Evolutionary conservation across 495 filamentous ascomycete genomes (phyloP).

Genomic region (Parachaetomium inaequale): DNA sequence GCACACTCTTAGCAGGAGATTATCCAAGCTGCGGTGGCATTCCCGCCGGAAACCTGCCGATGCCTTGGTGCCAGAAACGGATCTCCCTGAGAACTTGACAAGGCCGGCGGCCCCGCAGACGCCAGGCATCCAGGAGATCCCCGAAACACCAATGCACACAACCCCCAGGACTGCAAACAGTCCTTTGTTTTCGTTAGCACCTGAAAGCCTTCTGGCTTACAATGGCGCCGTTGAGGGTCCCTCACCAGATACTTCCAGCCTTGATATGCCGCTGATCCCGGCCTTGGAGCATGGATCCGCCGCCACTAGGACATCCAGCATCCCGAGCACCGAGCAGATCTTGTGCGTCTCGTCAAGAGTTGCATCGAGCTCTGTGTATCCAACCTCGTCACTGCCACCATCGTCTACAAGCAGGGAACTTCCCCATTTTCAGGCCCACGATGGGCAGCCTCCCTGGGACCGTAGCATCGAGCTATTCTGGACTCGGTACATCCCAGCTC

Average conservation of each 20-base stretch:
- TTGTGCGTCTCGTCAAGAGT: background rate
- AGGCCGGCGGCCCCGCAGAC: too few species aligned
- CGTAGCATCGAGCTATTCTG: slow-evolving; percentile 30
- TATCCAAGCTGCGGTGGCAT: background rate
- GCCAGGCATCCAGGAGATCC: background rate
- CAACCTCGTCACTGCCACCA: background rate
- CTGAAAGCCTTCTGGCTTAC: background rate
- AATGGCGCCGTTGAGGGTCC: too few species aligned
- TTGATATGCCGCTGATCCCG: too few species aligned
- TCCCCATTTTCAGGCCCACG: background rate
- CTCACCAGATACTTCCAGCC: background rate
- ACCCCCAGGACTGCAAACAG: background rate
- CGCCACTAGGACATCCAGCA: background rate
- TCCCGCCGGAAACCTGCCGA: too few species aligned
- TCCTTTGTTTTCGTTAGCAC: background rate
- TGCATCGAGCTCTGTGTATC: background rate
- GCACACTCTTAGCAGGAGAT: background rate
- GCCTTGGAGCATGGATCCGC: too few species aligned
- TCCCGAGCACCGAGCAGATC: background rate
- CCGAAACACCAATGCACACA: background rate
- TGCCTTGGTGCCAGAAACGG: background rate
- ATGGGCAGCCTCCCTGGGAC: slow-evolving; percentile 28
- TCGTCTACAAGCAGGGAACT: background rate
- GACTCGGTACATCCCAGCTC: slow-evolving; percentile 10
- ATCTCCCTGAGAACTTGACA: background rate